These are phyloP conservation scores for Globisporangium spiculum DNA, from an alignment of 352 stramenopile genomes.

Conservation along the genomic window DNA sequence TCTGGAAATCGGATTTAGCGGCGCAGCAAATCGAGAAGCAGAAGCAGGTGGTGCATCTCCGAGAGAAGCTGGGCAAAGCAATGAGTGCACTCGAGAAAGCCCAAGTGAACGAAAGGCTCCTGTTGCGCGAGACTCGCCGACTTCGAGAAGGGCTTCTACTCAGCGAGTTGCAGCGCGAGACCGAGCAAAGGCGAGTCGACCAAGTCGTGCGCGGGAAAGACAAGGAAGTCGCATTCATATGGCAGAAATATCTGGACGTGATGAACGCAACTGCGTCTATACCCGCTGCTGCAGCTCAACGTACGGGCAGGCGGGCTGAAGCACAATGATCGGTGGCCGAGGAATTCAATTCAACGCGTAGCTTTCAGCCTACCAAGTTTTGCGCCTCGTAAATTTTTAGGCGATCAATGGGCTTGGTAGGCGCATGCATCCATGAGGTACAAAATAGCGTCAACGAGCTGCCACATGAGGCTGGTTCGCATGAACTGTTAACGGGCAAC, in stretches of 20 bases:
- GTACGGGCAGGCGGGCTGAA: neutral
- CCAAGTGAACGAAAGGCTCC: conserved; percentile 42
- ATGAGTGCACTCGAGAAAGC: conserved; percentile 32
- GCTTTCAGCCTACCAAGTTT: neutral
- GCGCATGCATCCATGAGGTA: neutral
- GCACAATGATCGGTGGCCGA: neutral
- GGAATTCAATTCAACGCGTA: neutral
- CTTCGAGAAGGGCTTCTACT: conserved; percentile 60
- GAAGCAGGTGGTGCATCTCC: conserved; percentile 24
- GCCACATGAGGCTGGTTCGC: neutral
- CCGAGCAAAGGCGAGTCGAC: conserved; percentile 42
- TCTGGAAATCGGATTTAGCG: conserved; percentile 19
- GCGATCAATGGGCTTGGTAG: neutral
- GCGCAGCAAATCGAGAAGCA: conserved; percentile 37
- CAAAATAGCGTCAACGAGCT: neutral
- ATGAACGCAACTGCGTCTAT: conserved; percentile 21
- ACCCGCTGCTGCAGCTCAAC: neutral
- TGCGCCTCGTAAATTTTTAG: conserved; percentile 3
- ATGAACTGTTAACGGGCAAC: neutral
- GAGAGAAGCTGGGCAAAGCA: conserved; percentile 26
- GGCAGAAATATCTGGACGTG: conserved; percentile 60
- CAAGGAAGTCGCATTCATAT: conserved; percentile 68
- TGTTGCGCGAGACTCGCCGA: conserved; percentile 44
- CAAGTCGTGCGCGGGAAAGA: conserved; percentile 54
- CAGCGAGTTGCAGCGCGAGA: conserved; percentile 57